Percentiles rank a stretch among this genome's conserved stretches.
These are phyloP conservation scores for Alternaria alternata DNA, from an alignment of 2,329 filamentous ascomycete genomes.

Conservation along the genomic window DNA sequence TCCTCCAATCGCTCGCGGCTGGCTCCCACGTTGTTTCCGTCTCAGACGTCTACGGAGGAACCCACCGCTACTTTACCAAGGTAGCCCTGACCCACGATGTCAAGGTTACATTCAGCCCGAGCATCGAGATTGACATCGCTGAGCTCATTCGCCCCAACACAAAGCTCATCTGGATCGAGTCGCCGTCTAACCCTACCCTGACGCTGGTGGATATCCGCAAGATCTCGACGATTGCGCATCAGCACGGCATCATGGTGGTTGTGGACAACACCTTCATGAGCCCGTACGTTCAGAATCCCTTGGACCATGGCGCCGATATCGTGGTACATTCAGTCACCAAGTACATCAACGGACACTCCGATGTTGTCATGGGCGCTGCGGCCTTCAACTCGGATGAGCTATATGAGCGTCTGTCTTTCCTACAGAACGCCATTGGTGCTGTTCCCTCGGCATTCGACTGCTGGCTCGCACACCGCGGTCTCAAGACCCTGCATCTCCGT, in stretches of 20 bases:
- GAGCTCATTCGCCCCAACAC: constrained; percentile 87
- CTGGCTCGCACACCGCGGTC: constrained; percentile 95
- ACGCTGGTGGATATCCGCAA: constrained; percentile 91
- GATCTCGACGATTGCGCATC: constrained; percentile 82
- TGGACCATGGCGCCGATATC: constrained; percentile 94
- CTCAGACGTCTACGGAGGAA: constrained; percentile 97
- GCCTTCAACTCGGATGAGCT: constrained; percentile 90
- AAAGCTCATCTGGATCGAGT: constrained; percentile 97
- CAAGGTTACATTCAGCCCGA: constrained; percentile 90
- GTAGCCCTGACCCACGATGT: constrained; percentile 95
- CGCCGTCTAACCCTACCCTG: constrained; percentile 92
- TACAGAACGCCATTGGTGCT: constrained; percentile 97
- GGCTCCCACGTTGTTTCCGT: constrained; percentile 96
- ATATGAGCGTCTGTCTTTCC: constrained; percentile 79
- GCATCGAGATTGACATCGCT: constrained; percentile 87
- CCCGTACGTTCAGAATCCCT: constrained; percentile 95
- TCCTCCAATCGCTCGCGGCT: constrained; percentile 89
- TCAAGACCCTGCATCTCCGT: constrained; percentile 95
- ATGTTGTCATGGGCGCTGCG: constrained; percentile 97
- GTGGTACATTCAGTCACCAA: constrained; percentile 98
- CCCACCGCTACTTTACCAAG: constrained; percentile 98
- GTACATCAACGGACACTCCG: constrained; percentile 97
- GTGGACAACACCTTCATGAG: constrained; percentile 99
- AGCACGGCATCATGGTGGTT: constrained; percentile 91
- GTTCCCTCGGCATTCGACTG: constrained; percentile 95